Conservation (phyloP, 2,329 filamentous ascomycete genomes). For the Blastomyces parvus region DNA sequence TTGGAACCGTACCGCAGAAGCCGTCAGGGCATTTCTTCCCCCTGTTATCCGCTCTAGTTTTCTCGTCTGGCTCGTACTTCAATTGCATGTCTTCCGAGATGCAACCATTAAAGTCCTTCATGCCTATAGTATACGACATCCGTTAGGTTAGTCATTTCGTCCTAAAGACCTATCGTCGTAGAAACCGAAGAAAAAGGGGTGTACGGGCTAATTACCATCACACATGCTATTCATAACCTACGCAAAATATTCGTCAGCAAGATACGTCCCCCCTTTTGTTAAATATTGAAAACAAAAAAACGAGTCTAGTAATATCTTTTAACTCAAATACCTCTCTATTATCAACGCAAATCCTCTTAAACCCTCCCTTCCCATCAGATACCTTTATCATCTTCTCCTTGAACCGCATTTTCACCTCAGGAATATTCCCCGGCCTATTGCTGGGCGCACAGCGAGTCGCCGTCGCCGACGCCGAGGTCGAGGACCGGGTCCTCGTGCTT, state of each 20-base stretch:
- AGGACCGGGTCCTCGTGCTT: neutral
- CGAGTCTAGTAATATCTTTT: neutral
- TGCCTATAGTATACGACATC: neutral
- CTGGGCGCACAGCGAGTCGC: neutral
- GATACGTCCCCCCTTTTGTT: no score
- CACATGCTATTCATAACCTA: neutral
- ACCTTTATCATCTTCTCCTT: neutral
- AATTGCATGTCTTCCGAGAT: neutral
- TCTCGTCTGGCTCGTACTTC: neutral
- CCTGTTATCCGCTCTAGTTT: neutral
- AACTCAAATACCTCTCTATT: neutral
- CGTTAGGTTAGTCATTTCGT: neutral
- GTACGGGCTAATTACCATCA: neutral
- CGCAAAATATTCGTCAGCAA: neutral
- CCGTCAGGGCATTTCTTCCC: neutral
- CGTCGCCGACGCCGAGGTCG: neutral
- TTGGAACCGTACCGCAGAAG: neutral
- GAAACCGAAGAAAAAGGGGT: no score
- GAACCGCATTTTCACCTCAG: neutral
- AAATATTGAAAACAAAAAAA: neutral
- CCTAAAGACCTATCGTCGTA: no score
- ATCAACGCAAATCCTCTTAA: neutral
- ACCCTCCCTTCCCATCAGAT: neutral
- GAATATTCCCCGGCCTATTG: neutral
- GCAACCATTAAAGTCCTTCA: neutral